phyloP scores from a whole-genome alignment of 2,329 filamentous ascomycete genomes.

The Botryosphaeria dothidea region DNA sequence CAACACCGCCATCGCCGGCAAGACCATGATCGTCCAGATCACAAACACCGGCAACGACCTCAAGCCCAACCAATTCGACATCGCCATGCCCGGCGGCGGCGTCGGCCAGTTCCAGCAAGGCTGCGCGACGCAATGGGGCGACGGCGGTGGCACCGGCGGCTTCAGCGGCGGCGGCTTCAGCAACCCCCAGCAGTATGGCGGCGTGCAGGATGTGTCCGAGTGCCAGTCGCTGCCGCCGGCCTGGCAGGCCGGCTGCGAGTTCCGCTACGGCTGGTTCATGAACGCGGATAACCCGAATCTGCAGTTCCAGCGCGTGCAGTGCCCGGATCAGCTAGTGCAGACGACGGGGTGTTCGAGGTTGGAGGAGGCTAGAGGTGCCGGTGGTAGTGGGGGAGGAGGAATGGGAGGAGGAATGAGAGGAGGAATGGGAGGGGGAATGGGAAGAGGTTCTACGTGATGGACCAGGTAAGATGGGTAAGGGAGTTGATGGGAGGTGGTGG shows the following conservation, averaged over 20 bases:
- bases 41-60: neutral
- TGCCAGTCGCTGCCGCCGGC: neutral
- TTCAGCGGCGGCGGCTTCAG: no score
- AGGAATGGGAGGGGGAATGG: no score
- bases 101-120: constrained; percentile 39
- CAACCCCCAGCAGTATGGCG: neutral
- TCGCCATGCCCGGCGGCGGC: constrained; percentile 55
- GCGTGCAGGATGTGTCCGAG: neutral
- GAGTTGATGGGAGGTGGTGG: no score
- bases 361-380: constrained; percentile 19
- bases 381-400: neutral
- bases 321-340: neutral
- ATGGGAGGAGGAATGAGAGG: no score
- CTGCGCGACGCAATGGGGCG: neutral
- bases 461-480: no score
- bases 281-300: neutral
- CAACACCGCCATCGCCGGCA: neutral
- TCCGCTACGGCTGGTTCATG: neutral
- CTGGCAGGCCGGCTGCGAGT: neutral
- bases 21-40: neutral
- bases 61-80: constrained; percentile 46
- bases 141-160: neutral
- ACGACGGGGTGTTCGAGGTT: neutral
- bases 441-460: no score
- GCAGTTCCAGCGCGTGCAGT: neutral